A percentile compares a stretch with the other conserved stretches of the same genome.
Evolutionary conservation across 495 filamentous ascomycete species (phyloP).

Genomic region (Penicillium parvum): DNA sequence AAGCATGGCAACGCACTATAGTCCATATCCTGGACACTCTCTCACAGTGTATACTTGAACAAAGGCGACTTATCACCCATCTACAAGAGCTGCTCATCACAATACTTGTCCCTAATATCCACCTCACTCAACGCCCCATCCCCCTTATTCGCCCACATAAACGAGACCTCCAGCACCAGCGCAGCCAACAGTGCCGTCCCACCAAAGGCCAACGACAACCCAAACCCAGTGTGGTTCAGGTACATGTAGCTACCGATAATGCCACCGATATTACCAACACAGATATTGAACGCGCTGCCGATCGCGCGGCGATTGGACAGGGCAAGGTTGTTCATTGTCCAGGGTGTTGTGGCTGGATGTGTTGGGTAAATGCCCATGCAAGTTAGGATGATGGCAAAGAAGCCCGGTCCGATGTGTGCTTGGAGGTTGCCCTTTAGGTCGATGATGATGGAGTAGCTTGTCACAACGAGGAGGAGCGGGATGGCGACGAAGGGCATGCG

Average conservation of each 20-base stretch:
- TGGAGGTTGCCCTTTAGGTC: conserved; percentile 24
- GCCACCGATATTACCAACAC: conserved; percentile 33
- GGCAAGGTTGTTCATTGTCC: conserved; percentile 38
- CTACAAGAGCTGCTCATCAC: conserved; percentile 32
- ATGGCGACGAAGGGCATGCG: conserved; percentile 36
- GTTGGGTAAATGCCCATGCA: conserved; percentile 38
- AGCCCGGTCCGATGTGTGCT: conserved; percentile 27
- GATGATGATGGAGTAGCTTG: conserved; percentile 29
- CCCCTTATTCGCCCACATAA: conserved; percentile 14
- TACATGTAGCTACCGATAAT: conserved; percentile 37
- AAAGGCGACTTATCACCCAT: conserved; percentile 42
- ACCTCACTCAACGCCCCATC: conserved; percentile 13
- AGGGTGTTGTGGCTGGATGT: conserved; percentile 31
- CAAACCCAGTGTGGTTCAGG: conserved; percentile 33
- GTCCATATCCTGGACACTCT: too few species aligned
- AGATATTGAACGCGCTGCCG: conserved; percentile 33
- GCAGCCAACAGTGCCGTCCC: conserved; percentile 17
- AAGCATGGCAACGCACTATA: too few species aligned
- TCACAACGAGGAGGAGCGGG: conserved; percentile 21
- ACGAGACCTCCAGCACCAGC: conserved; percentile 18
- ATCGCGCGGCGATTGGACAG: conserved; percentile 33
- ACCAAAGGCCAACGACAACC: conserved; percentile 24
- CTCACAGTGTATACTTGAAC: conserved; percentile 42
- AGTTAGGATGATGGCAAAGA: conserved; percentile 35
- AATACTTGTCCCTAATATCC: conserved; percentile 17